These are phyloP conservation scores for Botrytis pseudocinerea DNA, from an alignment of 2,329 filamentous ascomycete genomes.

Conservation along the genomic window DNA sequence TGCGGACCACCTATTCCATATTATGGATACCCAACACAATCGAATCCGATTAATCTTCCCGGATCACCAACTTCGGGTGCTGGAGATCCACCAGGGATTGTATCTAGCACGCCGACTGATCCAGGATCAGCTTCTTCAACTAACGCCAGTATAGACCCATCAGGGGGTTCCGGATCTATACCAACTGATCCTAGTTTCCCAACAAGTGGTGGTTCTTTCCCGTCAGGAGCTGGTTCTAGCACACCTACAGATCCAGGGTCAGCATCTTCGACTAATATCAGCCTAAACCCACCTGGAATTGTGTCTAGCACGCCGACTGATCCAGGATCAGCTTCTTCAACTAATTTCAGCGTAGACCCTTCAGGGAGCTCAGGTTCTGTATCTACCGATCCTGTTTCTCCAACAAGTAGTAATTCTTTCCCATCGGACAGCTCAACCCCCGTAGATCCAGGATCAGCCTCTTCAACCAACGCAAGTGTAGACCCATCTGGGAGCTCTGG, in stretches of 20 bases:
- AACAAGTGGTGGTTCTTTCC: background rate
- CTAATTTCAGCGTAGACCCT: background rate
- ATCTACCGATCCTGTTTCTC: background rate
- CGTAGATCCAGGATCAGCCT: background rate
- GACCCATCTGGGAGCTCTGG: background rate
- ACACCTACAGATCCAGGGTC: background rate
- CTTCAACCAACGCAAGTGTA: constrained; percentile 3
- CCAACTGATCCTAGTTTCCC: background rate
- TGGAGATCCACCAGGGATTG: background rate
- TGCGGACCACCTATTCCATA: constrained; percentile 5
- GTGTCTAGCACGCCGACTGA: background rate
- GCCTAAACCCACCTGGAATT: background rate
- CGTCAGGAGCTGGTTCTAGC: background rate
- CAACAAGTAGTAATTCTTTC: background rate
- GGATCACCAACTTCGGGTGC: background rate
- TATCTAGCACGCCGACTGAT: background rate
- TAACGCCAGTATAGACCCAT: background rate
- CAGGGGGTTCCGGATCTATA: background rate
- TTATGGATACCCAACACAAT: background rate
- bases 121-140: background rate
- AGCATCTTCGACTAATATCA: background rate
- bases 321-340: background rate
- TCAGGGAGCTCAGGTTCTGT: background rate
- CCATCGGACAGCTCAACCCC: background rate
- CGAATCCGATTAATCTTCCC: background rate